Conservation (phyloP, 1,284 basidiomycete genomes). For the Microbotryomycetes sp. region DNA sequence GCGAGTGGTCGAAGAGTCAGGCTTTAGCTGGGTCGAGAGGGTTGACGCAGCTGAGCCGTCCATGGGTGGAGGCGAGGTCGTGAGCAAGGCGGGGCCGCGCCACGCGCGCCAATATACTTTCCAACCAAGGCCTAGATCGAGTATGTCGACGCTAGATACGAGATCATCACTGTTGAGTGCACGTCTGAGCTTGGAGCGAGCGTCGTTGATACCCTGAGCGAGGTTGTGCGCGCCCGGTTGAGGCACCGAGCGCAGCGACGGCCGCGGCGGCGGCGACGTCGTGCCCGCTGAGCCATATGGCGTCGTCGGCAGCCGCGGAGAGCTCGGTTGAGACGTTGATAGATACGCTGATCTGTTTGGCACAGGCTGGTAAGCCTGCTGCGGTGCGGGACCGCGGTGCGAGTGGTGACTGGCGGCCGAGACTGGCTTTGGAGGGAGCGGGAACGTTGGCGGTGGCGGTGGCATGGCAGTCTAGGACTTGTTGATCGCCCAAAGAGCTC, state of each 20-base stretch:
- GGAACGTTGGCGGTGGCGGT: background rate
- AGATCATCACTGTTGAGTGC: constrained; percentile 1
- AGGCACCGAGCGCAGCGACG: background rate
- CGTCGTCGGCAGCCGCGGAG: background rate
- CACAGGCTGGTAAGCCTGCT: background rate
- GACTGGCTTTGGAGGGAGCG: background rate
- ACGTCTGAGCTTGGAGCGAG: background rate
- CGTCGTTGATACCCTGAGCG: background rate
- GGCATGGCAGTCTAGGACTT: too few relatives aligned
- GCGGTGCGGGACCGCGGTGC: background rate
- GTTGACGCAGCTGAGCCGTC: too few relatives aligned
- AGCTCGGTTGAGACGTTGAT: background rate
- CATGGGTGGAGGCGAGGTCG: constrained; percentile 5
- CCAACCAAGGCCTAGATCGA: constrained; percentile 26
- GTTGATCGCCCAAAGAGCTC: too few relatives aligned
- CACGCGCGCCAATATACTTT: constrained; percentile 17
- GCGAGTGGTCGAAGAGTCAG: constrained; percentile 12
- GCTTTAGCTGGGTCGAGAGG: too few relatives aligned
- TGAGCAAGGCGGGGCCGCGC: constrained; percentile 14
- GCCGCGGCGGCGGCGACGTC: background rate
- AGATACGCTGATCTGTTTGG: background rate
- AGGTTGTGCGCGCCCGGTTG: too few relatives aligned
- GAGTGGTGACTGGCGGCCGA: background rate
- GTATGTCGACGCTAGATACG: background rate
- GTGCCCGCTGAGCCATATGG: background rate